Percentiles rank a stretch among this genome's conserved stretches.
Conservation (phyloP, 495 filamentous ascomycete species). For the Oidiodendron maius region DNA sequence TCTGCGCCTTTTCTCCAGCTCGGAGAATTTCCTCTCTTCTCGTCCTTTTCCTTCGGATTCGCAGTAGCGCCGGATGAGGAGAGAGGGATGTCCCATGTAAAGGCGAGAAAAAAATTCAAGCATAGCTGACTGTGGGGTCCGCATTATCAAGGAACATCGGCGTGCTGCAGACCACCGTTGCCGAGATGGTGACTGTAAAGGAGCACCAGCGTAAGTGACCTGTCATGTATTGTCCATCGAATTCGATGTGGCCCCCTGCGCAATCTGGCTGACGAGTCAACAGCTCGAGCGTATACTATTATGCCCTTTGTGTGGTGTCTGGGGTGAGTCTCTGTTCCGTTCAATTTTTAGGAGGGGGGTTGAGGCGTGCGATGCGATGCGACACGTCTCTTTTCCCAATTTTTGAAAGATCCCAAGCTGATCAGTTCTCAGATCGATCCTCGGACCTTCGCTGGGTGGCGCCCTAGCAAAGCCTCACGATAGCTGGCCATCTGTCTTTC, state of each 20-base stretch:
- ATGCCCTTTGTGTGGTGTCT: conserved; percentile 99
- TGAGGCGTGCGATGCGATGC: no score
- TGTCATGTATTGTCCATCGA: neutral
- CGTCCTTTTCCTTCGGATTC: no score
- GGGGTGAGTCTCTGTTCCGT: conserved; percentile 63
- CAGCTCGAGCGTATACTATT: conserved; percentile 85
- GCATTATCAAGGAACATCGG: conserved; percentile 22
- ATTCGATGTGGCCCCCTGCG: neutral
- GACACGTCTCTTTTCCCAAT: conserved; percentile 5
- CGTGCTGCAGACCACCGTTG: conserved; percentile 90
- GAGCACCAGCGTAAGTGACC: conserved; percentile 72
- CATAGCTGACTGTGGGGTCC: conserved; percentile 5
- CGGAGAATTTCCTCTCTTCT: no score
- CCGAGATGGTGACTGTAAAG: conserved; percentile 84
- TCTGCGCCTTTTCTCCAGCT: no score
- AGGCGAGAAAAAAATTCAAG: no score
- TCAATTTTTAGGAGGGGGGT: no score
- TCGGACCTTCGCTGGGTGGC: conserved; percentile 88
- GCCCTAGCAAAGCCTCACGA: conserved; percentile 79
- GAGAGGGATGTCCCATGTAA: no score
- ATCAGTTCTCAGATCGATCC: conserved; percentile 52
- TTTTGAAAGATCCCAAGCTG: neutral
- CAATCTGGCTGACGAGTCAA: conserved; percentile 7
- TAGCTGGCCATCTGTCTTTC: conserved; percentile 73
- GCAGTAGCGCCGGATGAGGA: neutral